Evolutionary conservation across 1,139 yeast genomes (phyloP).

Genomic region (Eremothecium coryli): DNA sequence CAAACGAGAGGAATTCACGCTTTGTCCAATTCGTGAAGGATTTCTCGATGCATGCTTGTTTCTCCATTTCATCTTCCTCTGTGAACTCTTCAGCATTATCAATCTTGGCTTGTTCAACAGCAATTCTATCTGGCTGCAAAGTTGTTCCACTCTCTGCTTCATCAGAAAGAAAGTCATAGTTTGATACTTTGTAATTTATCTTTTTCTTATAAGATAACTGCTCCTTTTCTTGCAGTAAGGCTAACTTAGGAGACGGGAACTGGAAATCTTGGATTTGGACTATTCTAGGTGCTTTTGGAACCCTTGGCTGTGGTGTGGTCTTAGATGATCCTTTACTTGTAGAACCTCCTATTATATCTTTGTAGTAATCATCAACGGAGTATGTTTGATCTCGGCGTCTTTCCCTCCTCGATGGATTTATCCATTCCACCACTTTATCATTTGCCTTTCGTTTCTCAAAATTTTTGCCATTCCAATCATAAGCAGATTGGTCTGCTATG

Average conservation of each 20-base stretch:
- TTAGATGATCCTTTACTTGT: slow-evolving; percentile 27
- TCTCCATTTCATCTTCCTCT: slow-evolving; percentile 60
- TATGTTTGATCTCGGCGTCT: slow-evolving; percentile 87
- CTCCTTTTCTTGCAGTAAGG: slow-evolving; percentile 64
- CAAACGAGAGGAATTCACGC: slow-evolving; percentile 78
- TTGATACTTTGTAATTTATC: slow-evolving; percentile 59
- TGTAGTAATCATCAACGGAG: slow-evolving; percentile 79
- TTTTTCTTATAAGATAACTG: slow-evolving; percentile 66
- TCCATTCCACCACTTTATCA: slow-evolving; percentile 54
- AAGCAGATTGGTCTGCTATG: slow-evolving; percentile 68
- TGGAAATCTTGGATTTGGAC: slow-evolving; percentile 79
- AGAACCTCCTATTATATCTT: slow-evolving; percentile 45
- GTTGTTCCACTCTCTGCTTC: slow-evolving; percentile 22
- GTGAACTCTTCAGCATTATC: slow-evolving; percentile 65
- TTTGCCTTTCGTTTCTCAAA: slow-evolving; percentile 67
- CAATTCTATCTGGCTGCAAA: slow-evolving; percentile 37
- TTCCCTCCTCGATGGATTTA: slow-evolving; percentile 83
- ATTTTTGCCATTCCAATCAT: slow-evolving; percentile 96
- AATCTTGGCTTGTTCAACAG: slow-evolving; percentile 53
- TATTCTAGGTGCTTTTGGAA: slow-evolving; percentile 64
- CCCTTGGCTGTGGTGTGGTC: slow-evolving; percentile 37
- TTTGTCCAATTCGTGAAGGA: slow-evolving; percentile 80
- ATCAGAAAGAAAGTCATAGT: slow-evolving; percentile 34
- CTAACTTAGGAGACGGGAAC: slow-evolving; percentile 63
- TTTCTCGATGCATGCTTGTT: slow-evolving; percentile 48